Evolutionary conservation across 495 filamentous ascomycete genomes (phyloP).

Genomic region (Jackrogersella multiformis): DNA sequence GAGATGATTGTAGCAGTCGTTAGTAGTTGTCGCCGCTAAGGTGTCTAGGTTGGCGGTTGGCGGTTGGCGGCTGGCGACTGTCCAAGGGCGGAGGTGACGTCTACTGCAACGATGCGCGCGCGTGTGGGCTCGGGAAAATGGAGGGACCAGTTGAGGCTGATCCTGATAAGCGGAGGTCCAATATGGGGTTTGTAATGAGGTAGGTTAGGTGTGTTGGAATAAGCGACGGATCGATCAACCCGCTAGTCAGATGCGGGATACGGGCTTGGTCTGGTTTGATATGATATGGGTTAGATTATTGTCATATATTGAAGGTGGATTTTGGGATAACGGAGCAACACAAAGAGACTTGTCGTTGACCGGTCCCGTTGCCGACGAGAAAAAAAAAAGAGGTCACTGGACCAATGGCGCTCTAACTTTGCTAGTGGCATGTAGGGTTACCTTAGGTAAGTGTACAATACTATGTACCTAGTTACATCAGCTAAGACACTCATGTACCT

Average conservation of each 20-base stretch:
- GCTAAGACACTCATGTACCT: too few relatives aligned
- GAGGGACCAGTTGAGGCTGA: constrained; percentile 6
- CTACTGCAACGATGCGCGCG: constrained; percentile 14
- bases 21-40: too few relatives aligned
- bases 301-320: constrained; percentile 4
- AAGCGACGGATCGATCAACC: not conserved
- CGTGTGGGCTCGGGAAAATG: not conserved
- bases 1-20: not conserved
- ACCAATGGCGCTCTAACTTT: constrained; percentile 18
- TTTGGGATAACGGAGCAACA: constrained; percentile 12
- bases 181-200: not conserved
- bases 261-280: not conserved
- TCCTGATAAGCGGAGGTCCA: not conserved
- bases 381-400: constrained; percentile 25
- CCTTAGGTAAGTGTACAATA: too few relatives aligned
- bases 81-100: constrained; percentile 1
- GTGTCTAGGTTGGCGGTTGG: too few relatives aligned
- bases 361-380: not conserved
- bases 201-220: not conserved
- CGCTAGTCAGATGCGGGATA: not conserved
- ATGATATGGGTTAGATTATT: constrained; percentile 5
- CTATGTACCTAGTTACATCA: too few relatives aligned
- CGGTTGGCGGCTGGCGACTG: too few relatives aligned
- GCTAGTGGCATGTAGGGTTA: constrained; percentile 16
- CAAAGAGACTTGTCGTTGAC: constrained; percentile 31